Base-by-base conservation (phyloP, 2,329 filamentous ascomycete species). In the Gaeumannomyces tritici region DNA sequence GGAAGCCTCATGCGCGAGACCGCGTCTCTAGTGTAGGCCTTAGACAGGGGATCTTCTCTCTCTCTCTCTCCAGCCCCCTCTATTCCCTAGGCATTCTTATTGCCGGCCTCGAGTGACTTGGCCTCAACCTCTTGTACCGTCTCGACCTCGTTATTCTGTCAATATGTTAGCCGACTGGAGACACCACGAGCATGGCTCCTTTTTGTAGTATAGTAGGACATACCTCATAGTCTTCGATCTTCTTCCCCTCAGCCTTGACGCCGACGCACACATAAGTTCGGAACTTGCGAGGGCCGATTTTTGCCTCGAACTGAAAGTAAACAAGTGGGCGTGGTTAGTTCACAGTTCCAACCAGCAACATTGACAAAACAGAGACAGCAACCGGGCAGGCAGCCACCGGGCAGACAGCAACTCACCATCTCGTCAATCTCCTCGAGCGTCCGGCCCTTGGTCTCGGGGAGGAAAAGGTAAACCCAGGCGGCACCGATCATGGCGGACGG, bases 371-470 rank as follows among this genome's bases (percentile, higher is more conserved):
- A 31, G 26, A 55, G 54, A 55, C 5, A 27, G 26, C 54, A 27
- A 55, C 8, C 4, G 24, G 27, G 33, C 12, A 1, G 24, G 21
- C 4, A 27, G 24, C 29, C n/a, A n/a, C n/a, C 9, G 21, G 15
- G 13, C 2, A 24, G 35, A 31, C n/a, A 31, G 2, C 9, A 33
- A 33, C 59, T 21, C 7, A 61, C 59, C 65, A 81, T 80, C 54
- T 74, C 74, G 55, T 80, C 74, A 59, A 81, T 70, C 70, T 82
- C 79, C 69, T 82, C 79, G 56, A 82, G 73, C 12, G 77, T 80
- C 60, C 77, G 74, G 28, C 75, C 74, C 56, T 74, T 73, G 1
- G 77, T 80, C 67, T 80, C 78, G 0, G 78, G 77, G 31, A 79
- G 75, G 59, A 80, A 72, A 64, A 80, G 76, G 64, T 75, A 82